Percentiles rank a stretch among this genome's conserved stretches.
These are phyloP conservation scores for Biscogniauxia marginata DNA, from an alignment of 2,329 filamentous ascomycete species.

Conservation along the genomic window DNA sequence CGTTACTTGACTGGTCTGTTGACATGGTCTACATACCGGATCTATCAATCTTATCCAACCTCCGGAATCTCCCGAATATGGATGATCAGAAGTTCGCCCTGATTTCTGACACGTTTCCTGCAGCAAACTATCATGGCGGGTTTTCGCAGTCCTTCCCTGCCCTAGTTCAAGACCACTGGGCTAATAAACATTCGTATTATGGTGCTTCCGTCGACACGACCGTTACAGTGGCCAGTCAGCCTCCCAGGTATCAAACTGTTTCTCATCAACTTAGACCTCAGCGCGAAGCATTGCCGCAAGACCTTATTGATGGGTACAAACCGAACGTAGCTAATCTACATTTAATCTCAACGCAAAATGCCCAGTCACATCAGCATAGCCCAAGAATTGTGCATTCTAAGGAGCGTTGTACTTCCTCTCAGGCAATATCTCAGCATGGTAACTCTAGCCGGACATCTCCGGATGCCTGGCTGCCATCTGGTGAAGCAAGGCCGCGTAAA, in stretches of 20 bases:
- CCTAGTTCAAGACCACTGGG: neutral
- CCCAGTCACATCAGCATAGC: neutral
- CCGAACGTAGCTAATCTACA: neutral
- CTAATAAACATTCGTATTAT: neutral
- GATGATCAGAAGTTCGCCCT: conserved; percentile 36
- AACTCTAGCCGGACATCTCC: conserved; percentile 5
- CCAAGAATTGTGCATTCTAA: neutral
- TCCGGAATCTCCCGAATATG: conserved; percentile 30
- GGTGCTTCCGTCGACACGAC: neutral
- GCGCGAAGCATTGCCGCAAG: neutral
- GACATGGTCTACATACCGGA: conserved; percentile 47
- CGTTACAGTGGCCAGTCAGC: neutral
- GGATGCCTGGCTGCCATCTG: neutral
- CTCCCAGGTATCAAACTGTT: neutral
- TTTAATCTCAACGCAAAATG: neutral
- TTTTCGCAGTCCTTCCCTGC: conserved; percentile 2
- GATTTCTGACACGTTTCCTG: conserved; percentile 40
- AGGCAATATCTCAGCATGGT: neutral
- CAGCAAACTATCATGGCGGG: conserved; percentile 26
- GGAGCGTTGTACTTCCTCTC: neutral
- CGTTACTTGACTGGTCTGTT: conserved; percentile 41
- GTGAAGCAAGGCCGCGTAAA: conserved; percentile 4
- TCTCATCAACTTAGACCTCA: neutral
- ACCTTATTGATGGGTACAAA: neutral
- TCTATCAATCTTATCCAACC: conserved; percentile 28